Conservation (phyloP, 768 basidiomycete genomes). For the Tylopilus rubrobrunneus region DNA sequence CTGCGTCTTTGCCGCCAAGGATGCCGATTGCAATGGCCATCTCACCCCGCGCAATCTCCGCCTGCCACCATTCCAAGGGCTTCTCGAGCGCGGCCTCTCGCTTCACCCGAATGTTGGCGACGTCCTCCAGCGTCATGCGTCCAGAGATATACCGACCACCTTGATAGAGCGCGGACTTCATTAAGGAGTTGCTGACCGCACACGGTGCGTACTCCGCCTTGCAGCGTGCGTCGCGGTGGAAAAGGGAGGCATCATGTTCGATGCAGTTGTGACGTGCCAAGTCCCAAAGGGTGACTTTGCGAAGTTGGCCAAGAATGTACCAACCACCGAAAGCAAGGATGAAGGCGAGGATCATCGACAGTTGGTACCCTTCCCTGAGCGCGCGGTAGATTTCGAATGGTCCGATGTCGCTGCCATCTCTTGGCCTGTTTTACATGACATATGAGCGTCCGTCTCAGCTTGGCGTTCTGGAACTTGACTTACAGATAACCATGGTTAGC, state of each 20-base stretch:
- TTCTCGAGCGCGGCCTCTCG: constrained; percentile 40
- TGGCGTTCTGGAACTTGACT: constrained; percentile 22
- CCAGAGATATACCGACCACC: constrained; percentile 26
- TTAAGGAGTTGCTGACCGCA: constrained; percentile 35
- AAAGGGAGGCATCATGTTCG: constrained; percentile 60
- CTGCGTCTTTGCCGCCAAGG: constrained; percentile 30
- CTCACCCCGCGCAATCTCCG: constrained; percentile 63
- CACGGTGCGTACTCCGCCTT: constrained; percentile 46
- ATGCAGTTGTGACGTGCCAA: constrained; percentile 46
- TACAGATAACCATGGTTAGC: constrained; percentile 77
- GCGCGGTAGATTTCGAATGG: constrained; percentile 37
- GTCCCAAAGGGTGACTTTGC: constrained; percentile 34
- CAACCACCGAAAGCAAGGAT: constrained; percentile 49
- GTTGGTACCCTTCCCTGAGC: constrained; percentile 47
- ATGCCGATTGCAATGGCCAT: constrained; percentile 62
- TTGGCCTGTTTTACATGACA: constrained; percentile 33
- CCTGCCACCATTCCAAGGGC: constrained; percentile 41
- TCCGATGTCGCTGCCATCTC: constrained; percentile 48
- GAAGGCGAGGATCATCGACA: constrained; percentile 43
- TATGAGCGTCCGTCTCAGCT: not conserved
- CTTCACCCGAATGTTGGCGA: constrained; percentile 48
- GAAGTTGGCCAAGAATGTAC: constrained; percentile 37
- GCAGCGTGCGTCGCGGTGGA: constrained; percentile 43
- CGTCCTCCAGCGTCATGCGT: constrained; percentile 30
- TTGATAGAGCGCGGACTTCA: constrained; percentile 39